These are phyloP conservation scores for Fistulinella cinereoalba DNA, from an alignment of 1,284 basidiomycete species.

Conservation along the genomic window DNA sequence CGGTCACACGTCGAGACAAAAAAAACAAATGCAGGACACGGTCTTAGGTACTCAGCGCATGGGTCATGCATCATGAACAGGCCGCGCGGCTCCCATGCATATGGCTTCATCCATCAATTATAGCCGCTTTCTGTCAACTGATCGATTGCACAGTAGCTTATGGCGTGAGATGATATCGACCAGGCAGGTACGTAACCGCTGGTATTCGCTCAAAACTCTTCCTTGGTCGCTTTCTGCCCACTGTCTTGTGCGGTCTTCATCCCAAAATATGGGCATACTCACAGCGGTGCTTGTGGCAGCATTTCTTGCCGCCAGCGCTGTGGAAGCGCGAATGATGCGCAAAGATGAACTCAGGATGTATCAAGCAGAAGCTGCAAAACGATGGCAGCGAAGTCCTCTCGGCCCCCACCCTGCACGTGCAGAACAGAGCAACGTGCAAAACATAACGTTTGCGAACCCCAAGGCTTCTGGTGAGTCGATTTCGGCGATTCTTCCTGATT, in stretches of 20 bases:
- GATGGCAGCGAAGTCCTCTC: conserved; percentile 32
- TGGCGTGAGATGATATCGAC: too few relatives aligned
- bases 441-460: conserved; percentile 71
- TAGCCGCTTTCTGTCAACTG: too few relatives aligned
- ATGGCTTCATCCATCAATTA: too few relatives aligned
- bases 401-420: conserved; percentile 5
- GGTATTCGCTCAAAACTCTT: neutral
- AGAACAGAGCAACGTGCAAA: conserved; percentile 40
- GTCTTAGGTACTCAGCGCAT: too few relatives aligned
- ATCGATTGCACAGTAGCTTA: too few relatives aligned
- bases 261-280: conserved; percentile 14
- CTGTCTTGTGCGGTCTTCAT: neutral
- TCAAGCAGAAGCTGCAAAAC: conserved; percentile 38
- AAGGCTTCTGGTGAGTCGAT: conserved; percentile 52
- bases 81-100: neutral
- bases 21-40: too few relatives aligned
- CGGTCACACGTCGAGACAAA: neutral
- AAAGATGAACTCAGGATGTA: conserved; percentile 13
- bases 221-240: neutral
- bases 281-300: conserved; percentile 1
- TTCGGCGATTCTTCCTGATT: neutral
- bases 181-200: too few relatives aligned
- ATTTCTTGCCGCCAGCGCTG: conserved; percentile 5
- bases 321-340: conserved; percentile 19
- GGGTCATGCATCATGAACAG: too few relatives aligned